These are phyloP conservation scores for Starmerella tilneyi DNA, from an alignment of 805 yeast species.

Conservation along the genomic window DNA sequence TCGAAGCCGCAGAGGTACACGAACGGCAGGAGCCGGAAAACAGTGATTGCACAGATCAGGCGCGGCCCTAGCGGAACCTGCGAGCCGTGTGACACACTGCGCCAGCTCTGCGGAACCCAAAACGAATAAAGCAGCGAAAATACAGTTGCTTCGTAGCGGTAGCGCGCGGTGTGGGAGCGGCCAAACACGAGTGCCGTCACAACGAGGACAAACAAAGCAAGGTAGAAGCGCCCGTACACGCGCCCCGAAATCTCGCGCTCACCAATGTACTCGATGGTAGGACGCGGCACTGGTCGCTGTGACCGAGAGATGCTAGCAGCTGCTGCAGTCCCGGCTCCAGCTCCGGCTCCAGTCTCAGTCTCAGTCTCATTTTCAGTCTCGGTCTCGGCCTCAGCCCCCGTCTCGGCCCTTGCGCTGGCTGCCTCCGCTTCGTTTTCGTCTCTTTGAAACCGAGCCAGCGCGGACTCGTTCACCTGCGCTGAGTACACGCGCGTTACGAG, in stretches of 20 bases:
- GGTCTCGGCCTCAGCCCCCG: not conserved
- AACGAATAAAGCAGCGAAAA: not conserved
- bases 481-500: constrained; percentile 1
- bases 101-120: constrained; percentile 5
- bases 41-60: not conserved
- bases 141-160: not conserved
- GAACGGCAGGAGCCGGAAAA: not conserved
- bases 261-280: not conserved
- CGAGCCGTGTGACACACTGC: constrained; percentile 1
- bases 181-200: not conserved
- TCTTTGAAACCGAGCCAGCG: not conserved
- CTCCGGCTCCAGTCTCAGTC: not conserved
- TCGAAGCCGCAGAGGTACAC: not conserved
- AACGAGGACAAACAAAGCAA: not conserved
- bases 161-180: not conserved
- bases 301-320: too few relatives aligned
- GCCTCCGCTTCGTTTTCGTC: not conserved
- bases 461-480: constrained; percentile 2
- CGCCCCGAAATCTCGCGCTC: constrained; percentile 4
- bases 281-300: not conserved
- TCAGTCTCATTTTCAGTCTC: not conserved
- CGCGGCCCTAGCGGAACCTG: constrained; percentile 1
- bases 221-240: constrained; percentile 4
- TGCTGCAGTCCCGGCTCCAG: too few relatives aligned
- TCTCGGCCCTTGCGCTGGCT: not conserved